phyloP scores from a whole-genome alignment of 2,329 filamentous ascomycete genomes.

The Seiridium cupressi region DNA sequence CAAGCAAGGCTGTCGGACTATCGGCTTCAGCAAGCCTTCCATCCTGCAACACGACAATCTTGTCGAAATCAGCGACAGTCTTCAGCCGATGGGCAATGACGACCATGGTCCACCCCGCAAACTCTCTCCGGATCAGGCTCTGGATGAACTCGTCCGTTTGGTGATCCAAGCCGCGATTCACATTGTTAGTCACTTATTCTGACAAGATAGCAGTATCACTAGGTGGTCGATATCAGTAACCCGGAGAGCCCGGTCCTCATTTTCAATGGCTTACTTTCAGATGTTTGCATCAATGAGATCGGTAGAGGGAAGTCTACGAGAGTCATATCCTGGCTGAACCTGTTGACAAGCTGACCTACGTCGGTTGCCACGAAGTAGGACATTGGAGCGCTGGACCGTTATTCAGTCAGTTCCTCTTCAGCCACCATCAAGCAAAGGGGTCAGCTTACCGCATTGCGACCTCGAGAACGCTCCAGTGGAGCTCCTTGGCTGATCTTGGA shows the following conservation, averaged over 20 bases:
- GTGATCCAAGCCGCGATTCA: background rate
- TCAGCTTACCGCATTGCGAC: background rate
- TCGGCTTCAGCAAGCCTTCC: background rate
- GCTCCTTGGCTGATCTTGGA: background rate
- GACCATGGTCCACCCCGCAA: background rate
- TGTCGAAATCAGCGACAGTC: conserved; percentile 2
- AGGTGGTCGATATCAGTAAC: too few relatives aligned
- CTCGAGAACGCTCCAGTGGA: conserved; percentile 2
- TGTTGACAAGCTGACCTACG: conserved; percentile 1
- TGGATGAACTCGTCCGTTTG: conserved; percentile 4
- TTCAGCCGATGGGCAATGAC: conserved; percentile 2
- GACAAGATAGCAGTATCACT: background rate
- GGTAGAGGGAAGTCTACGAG: conserved; percentile 4
- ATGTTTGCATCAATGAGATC: background rate
- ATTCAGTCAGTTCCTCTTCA: background rate
- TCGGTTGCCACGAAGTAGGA: conserved; percentile 6
- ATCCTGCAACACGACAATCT: conserved; percentile 1
- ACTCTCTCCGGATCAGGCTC: background rate
- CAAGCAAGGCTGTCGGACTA: background rate
- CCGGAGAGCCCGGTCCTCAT: too few relatives aligned
- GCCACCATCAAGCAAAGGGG: background rate
- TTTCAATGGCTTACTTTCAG: background rate
- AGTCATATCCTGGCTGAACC: conserved; percentile 8
- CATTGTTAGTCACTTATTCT: background rate
- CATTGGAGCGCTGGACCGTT: background rate